phyloP scores from a whole-genome alignment of 2,329 filamentous ascomycete species.

The Diaporthe australafricana region DNA sequence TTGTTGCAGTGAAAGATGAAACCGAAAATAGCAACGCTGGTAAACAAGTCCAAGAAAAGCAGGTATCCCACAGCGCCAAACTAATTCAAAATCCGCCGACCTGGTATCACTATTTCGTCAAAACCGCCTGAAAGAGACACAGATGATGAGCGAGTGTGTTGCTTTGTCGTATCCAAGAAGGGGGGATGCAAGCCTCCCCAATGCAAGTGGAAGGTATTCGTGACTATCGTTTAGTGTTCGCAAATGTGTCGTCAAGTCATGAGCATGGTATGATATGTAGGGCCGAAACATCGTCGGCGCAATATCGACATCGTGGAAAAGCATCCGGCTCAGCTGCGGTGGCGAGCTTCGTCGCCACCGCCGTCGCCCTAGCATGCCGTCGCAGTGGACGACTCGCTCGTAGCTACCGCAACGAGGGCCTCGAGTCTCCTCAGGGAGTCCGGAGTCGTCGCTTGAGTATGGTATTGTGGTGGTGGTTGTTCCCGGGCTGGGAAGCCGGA shows the following conservation, averaged over 20 bases:
- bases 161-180: conserved; percentile 11
- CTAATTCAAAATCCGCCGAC: conserved; percentile 35
- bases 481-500: conserved; percentile 60
- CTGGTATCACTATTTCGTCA: conserved; percentile 36
- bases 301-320: conserved; percentile 22
- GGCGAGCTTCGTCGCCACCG: too few species aligned
- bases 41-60: conserved; percentile 11
- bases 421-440: conserved; percentile 68
- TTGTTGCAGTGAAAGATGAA: neutral
- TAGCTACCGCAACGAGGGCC: conserved; percentile 74
- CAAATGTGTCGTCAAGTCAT: conserved; percentile 34
- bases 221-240: conserved; percentile 20
- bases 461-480: conserved; percentile 43
- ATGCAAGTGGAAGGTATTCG: conserved; percentile 23
- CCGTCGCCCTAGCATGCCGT: conserved; percentile 39
- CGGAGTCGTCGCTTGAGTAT: conserved; percentile 49
- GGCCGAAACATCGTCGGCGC: neutral
- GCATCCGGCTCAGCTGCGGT: neutral
- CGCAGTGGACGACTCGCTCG: conserved; percentile 59
- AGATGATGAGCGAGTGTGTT: conserved; percentile 28
- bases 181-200: conserved; percentile 21
- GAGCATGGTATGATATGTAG: conserved; percentile 15
- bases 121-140: conserved; percentile 19
- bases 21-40: conserved; percentile 12
- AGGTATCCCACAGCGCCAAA: conserved; percentile 30